phyloP scores from a whole-genome alignment of 108 stramenopile genomes.

The Conticribra weissflogii region DNA sequence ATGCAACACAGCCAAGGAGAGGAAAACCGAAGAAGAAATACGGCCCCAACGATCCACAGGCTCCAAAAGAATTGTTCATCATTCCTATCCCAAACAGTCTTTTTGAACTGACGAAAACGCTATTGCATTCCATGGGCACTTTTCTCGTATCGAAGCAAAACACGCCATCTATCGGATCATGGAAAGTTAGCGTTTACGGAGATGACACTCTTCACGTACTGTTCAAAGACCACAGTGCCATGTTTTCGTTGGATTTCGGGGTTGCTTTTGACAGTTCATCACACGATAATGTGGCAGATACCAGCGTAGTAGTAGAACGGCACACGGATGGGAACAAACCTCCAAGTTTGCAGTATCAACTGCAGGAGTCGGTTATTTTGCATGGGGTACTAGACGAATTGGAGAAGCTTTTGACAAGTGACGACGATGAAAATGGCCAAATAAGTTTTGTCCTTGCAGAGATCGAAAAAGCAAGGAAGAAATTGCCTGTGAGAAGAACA shows the following conservation, averaged over 20 bases:
- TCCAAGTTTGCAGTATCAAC: slow-evolving; percentile 60
- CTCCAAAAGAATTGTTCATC: slow-evolving; percentile 28
- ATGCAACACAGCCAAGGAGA: not conserved
- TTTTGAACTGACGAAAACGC: not conserved
- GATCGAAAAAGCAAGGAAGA: slow-evolving; percentile 53
- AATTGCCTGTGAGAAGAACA: slow-evolving; percentile 65
- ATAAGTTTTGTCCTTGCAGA: not conserved
- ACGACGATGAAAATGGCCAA: not conserved
- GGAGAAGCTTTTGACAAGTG: slow-evolving; percentile 46
- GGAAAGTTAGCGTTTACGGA: slow-evolving; percentile 44
- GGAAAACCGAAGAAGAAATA: slow-evolving; percentile 2
- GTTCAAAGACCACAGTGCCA: slow-evolving; percentile 44
- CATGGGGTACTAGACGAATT: slow-evolving; percentile 76
- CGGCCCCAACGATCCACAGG: slow-evolving; percentile 26
- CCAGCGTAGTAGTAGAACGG: slow-evolving; percentile 31
- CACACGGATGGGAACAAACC: slow-evolving; percentile 53
- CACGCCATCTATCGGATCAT: slow-evolving; percentile 54
- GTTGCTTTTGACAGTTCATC: too few species aligned
- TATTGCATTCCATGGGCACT: slow-evolving; percentile 43
- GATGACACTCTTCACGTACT: slow-evolving; percentile 21
- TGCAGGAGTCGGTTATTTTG: slow-evolving; percentile 81
- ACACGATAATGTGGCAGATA: not conserved
- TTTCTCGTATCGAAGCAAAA: slow-evolving; percentile 65
- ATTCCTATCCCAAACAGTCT: slow-evolving; percentile 24
- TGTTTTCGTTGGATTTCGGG: slow-evolving; percentile 41